Percentiles rank a stretch among this genome's conserved stretches.
Conservation (phyloP, 768 basidiomycete species). For the Termitomyces sp. region DNA sequence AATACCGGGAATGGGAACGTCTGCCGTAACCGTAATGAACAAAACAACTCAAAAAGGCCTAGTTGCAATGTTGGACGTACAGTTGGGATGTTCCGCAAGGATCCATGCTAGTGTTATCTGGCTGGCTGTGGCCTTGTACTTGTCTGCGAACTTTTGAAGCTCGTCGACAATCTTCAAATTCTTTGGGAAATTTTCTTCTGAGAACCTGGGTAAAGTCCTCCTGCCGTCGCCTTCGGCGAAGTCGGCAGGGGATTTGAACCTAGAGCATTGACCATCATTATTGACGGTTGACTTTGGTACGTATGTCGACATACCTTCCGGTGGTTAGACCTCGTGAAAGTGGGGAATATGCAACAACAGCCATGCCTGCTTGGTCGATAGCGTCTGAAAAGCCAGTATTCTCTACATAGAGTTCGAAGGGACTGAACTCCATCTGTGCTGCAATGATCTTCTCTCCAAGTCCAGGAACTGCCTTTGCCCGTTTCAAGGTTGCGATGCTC, state of each 20-base stretch:
- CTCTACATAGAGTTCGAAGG: constrained; percentile 40
- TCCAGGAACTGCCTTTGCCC: constrained; percentile 43
- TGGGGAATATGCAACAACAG: constrained; percentile 44
- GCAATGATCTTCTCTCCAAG: constrained; percentile 28
- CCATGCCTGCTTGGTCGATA: constrained; percentile 37
- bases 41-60: neutral
- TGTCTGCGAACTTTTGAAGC: constrained; percentile 27
- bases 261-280: constrained; percentile 2
- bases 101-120: constrained; percentile 46
- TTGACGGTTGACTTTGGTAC: neutral
- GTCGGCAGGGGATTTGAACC: constrained; percentile 30
- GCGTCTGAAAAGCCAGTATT: constrained; percentile 34
- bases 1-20: neutral
- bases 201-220: constrained; percentile 28
- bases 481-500: constrained; percentile 36
- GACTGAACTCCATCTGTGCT: constrained; percentile 40
- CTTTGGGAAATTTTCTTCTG: constrained; percentile 38
- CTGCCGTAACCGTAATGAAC: neutral
- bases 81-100: constrained; percentile 24
- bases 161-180: constrained; percentile 32
- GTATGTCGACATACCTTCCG: constrained; percentile 31
- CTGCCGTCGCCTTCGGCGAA: constrained; percentile 36
- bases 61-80: constrained; percentile 3
- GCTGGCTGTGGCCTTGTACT: constrained; percentile 31
- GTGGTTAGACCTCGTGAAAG: constrained; percentile 45